Conservation (phyloP, 2,329 filamentous ascomycete genomes). For the Corynespora cassiicola region DNA sequence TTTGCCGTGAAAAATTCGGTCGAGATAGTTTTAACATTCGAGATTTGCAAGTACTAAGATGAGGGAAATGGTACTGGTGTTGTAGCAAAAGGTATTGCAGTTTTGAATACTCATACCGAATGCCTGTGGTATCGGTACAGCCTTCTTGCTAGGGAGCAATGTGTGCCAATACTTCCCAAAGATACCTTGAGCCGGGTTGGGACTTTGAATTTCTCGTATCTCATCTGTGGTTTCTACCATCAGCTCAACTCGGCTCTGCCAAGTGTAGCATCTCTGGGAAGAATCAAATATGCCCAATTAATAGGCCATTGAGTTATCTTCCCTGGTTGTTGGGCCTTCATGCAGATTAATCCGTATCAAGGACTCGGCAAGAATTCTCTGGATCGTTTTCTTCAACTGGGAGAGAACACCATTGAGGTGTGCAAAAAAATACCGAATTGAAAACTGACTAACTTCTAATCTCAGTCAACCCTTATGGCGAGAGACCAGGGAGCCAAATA, state of each 20-base stretch:
- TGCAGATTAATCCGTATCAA: background rate
- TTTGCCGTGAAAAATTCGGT: slow-evolving; percentile 15
- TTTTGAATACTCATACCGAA: slow-evolving; percentile 27
- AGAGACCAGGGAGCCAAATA: slow-evolving; percentile 41
- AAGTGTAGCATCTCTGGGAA: background rate
- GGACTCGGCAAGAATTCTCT: slow-evolving; percentile 2
- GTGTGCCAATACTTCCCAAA: slow-evolving; percentile 39
- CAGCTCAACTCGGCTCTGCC: slow-evolving; percentile 4
- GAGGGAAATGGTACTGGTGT: background rate
- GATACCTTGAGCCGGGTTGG: slow-evolving; percentile 35
- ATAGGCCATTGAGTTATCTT: slow-evolving; percentile 3
- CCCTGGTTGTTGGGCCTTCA: background rate
- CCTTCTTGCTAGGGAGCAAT: slow-evolving; percentile 40
- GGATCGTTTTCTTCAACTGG: slow-evolving; percentile 38
- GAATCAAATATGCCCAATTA: background rate
- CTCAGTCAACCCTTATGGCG: slow-evolving; percentile 21
- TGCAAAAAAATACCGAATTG: no score
- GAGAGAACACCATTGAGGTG: slow-evolving; percentile 41
- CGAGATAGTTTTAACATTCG: background rate
- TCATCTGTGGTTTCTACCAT: slow-evolving; percentile 34
- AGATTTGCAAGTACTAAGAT: background rate
- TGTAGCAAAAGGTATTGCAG: slow-evolving; percentile 24
- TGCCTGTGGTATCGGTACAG: slow-evolving; percentile 35
- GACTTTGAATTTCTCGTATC: slow-evolving; percentile 42
- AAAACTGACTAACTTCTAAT: background rate